phyloP scores from a whole-genome alignment of 805 yeast species.

The Ogataea nitratoaversa region DNA sequence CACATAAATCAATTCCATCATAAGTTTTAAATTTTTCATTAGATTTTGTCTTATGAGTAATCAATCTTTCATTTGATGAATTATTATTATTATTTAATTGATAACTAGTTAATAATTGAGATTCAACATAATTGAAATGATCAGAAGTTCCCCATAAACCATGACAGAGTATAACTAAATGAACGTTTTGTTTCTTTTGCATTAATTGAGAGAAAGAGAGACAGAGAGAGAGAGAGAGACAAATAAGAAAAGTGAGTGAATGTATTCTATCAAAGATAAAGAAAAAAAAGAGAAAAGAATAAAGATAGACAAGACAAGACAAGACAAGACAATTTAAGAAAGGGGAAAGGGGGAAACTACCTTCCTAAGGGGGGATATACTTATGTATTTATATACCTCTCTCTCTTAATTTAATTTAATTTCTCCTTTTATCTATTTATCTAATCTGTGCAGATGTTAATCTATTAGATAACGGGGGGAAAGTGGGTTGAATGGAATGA shows the following conservation, averaged over 20 bases:
- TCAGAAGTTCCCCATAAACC: conserved; percentile 74
- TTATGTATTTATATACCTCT: too few relatives aligned
- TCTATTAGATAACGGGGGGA: too few relatives aligned
- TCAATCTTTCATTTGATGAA: conserved; percentile 22
- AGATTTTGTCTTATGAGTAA: conserved; percentile 50
- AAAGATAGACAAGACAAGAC: too few relatives aligned
- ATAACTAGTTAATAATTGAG: conserved; percentile 37
- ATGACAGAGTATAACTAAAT: conserved; percentile 54
- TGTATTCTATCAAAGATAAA: too few relatives aligned
- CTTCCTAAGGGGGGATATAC: too few relatives aligned
- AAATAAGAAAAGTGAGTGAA: neutral
- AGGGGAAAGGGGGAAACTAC: too few relatives aligned
- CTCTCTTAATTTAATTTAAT: too few relatives aligned
- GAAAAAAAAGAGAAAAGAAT: too few relatives aligned
- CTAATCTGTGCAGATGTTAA: too few relatives aligned
- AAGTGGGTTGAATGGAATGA: too few relatives aligned
- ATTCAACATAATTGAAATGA: conserved; percentile 61
- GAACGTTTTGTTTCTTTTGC: conserved; percentile 26
- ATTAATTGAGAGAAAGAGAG: neutral
- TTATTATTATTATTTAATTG: conserved; percentile 17
- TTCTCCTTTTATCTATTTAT: too few relatives aligned
- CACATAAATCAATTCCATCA: conserved; percentile 86
- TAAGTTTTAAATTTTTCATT: conserved; percentile 75
- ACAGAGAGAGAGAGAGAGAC: neutral
- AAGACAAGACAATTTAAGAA: neutral